Conservation (phyloP, 2,329 filamentous ascomycete species). For the Microdochium paspali region DNA sequence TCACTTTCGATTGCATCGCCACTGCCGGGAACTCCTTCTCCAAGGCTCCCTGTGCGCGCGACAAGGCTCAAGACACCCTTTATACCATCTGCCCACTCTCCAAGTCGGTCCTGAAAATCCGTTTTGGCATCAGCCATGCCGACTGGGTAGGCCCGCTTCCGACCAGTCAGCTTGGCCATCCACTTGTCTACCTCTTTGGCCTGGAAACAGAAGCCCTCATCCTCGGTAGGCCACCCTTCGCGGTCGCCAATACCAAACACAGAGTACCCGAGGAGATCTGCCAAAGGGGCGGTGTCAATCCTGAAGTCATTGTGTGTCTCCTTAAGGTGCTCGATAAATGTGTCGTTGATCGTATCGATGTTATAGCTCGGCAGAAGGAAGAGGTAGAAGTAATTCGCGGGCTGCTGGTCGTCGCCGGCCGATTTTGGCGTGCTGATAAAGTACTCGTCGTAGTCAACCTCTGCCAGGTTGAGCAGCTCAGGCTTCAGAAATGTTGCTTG, state of each 20-base stretch:
- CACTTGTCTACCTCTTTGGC: conserved; percentile 85
- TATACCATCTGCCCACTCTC: conserved; percentile 72
- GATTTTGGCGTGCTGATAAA: conserved; percentile 69
- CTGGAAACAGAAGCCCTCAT: conserved; percentile 87
- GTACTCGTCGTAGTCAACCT: conserved; percentile 88
- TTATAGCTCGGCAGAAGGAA: conserved; percentile 87
- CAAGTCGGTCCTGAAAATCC: conserved; percentile 56
- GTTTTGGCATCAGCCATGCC: conserved; percentile 79
- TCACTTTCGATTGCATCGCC: conserved; percentile 81
- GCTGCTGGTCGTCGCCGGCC: conserved; percentile 27
- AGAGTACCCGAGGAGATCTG: conserved; percentile 70
- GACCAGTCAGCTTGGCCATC: conserved; percentile 89
- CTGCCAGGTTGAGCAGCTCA: conserved; percentile 66
- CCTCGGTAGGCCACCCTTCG: conserved; percentile 85
- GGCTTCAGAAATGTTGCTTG: conserved; percentile 40
- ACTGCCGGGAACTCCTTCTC: conserved; percentile 64
- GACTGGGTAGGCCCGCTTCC: conserved; percentile 79
- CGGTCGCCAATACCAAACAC: conserved; percentile 91
- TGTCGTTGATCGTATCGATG: conserved; percentile 85
- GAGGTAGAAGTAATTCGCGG: conserved; percentile 66
- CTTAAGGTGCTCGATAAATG: conserved; percentile 74
- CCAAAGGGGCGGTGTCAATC: conserved; percentile 81
- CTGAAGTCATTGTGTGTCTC: conserved; percentile 97
- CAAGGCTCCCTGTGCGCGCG: conserved; percentile 48
- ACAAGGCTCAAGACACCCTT: conserved; percentile 58